Evolutionary conservation across 331 rosid species (phyloP), one percentile per base, ranked within the genome.

Genomic region (Telfairia occidentalis): DNA sequence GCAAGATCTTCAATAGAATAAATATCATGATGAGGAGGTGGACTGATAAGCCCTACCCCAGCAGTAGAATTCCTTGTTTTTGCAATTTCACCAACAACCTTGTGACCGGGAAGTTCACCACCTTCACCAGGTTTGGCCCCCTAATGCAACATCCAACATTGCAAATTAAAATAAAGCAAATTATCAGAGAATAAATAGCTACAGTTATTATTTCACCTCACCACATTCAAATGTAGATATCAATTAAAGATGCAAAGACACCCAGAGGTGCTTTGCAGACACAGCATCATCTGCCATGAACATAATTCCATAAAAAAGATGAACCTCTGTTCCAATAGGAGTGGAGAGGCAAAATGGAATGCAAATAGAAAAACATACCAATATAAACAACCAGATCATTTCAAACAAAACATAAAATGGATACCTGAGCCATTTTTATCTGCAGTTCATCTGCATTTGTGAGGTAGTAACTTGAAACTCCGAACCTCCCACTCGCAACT

Each of bases 121-220:
- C 98, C 98, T 79, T 94, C 97, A 65, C 98, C 98, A 38, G 97
- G 98, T 83, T 91, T 94, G 78, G 97, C 98, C 49, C 98, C 98
- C 98, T 94, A 74, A 67, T 13, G 55, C 77, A 82, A 84, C 29
- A 59, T 77, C 52, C 42, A 78, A 77, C 59, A 9, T 37, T 43
- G 35, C 38, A 74, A 43, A 55, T 86, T 75, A 78, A 73, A 65
- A 82, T 24, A 78, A 42, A 63, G 73, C 48, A 77, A 43, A 76
- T 52, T 49, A n/a, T 58, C 35, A 24, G 28, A 78, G 34, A 71
- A 9, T n/a, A 52, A 75, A 75, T 48, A 74, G 77, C 66, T 60
- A 76, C 73, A 77, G 48, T 71, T 77, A 29, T 43, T 54, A 53
- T 57, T 83, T 48, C 78, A 71, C 63, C 79, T 88, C 86, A 84